Evolutionary conservation across 176 grass and related monocot species (phyloP).

Genomic region (Ananas comosus): DNA sequence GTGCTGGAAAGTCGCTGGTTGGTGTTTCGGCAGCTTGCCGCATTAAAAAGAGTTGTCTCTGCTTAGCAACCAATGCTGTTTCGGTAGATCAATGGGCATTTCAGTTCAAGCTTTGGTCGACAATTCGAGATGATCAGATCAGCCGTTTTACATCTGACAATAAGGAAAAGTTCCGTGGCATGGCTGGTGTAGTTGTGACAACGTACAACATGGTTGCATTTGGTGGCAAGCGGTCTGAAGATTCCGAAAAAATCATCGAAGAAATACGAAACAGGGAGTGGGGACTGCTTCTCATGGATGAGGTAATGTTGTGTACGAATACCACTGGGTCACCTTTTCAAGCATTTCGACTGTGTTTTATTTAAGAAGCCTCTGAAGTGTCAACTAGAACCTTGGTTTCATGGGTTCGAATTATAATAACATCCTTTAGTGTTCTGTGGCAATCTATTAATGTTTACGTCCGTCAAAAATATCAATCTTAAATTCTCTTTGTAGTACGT

Average conservation of each 20-base stretch:
- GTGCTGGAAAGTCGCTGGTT: conserved; percentile 92
- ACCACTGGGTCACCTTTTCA: not conserved
- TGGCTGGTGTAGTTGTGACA: conserved; percentile 85
- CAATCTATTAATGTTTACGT: no score
- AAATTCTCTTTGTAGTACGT: no score
- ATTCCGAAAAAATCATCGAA: conserved; percentile 97
- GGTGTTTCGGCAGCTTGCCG: conserved; percentile 91
- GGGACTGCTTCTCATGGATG: conserved; percentile 97
- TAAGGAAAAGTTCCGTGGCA: conserved; percentile 85
- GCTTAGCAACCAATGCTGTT: conserved; percentile 94
- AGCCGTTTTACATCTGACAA: conserved; percentile 96
- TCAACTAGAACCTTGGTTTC: no score
- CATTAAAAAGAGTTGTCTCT: conserved; percentile 90
- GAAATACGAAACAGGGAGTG: conserved; percentile 94
- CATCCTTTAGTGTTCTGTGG: no score
- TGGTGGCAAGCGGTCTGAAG: conserved; percentile 83
- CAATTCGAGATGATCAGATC: conserved; percentile 92
- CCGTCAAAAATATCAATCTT: no score
- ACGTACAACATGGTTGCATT: conserved; percentile 99
- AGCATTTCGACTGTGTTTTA: not conserved
- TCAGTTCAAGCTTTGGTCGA: conserved; percentile 98
- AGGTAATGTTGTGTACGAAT: conserved; percentile 32
- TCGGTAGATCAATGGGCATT: conserved; percentile 99
- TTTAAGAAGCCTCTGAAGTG: no score
- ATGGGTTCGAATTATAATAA: no score